Base-by-base conservation (phyloP, 1,284 basidiomycete species). In the Lentinula novae-zelandiae region DNA sequence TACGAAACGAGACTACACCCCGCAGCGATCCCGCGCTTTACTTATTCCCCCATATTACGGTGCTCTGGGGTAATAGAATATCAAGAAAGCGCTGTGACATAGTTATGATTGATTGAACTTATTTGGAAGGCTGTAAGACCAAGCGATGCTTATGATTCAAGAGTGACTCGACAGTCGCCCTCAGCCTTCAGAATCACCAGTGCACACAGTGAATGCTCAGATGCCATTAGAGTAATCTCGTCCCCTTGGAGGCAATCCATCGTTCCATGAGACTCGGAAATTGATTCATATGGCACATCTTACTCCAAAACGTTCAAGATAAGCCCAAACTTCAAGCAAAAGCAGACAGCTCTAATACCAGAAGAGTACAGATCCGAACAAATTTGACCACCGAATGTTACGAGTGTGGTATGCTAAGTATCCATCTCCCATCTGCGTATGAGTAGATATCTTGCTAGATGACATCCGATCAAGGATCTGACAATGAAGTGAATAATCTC, bases 41-140 rank as follows among this genome's bases (percentile, higher is more conserved):
- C 31, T 42, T 46, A 56, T 46, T 56, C 12, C 54, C 54, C 54
- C 54, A 31, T 20, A 12, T 48, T 56, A 42, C 54, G 5, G 54
- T 56, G 42, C 9, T 31, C 20, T 40, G 9, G 52, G 31, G 31
- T 34, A 9, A 38, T 38, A 38, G 12, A 50, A 20, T 13, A 22
- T 13, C 48, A 22, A 22, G 27, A 27, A 27, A 27, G 27, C 27
- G 27, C 27, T 27, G 27, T 27, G 27, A 27, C 27, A 27, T 27
- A 4, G 27, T 27, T 27, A 27, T 27, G 27, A 3, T 27, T 27
- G 27, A 27, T 27, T 27, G 27, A 27, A 27, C 27, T 27, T 4
- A 27, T 3, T 27, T 27, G 3, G 27, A 27, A 3, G 27, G 27
- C 27, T 27, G 27, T 27, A 27, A 27, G 27, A 17, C 48, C 27